These are phyloP conservation scores for Candida sp. DNA, from an alignment of 1,139 yeast genomes.

Conservation along the genomic window DNA sequence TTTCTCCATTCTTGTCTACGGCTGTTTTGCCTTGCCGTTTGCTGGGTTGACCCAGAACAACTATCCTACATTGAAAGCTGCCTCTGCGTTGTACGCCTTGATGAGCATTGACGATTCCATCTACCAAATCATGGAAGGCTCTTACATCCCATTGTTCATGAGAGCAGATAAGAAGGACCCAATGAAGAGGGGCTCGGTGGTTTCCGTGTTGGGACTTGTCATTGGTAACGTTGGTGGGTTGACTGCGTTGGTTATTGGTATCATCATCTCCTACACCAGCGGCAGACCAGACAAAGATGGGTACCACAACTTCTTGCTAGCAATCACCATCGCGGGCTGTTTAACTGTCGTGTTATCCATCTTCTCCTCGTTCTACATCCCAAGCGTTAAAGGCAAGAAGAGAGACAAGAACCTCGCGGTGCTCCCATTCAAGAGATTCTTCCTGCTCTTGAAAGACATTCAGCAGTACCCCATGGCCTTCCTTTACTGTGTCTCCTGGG, in stretches of 20 bases:
- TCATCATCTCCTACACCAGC: slow-evolving; percentile 37
- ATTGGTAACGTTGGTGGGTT: slow-evolving; percentile 46
- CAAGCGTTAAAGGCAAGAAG: slow-evolving; percentile 32
- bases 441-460: slow-evolving; percentile 27
- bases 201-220: slow-evolving; percentile 44
- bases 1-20: slow-evolving; percentile 34
- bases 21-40: slow-evolving; percentile 42
- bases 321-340: slow-evolving; percentile 47
- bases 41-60: slow-evolving; percentile 30
- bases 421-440: slow-evolving; percentile 29
- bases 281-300: slow-evolving; percentile 33
- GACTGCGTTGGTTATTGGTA: slow-evolving; percentile 41
- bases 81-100: slow-evolving; percentile 37
- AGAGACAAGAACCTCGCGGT: slow-evolving; percentile 29
- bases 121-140: slow-evolving; percentile 45
- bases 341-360: slow-evolving; percentile 33
- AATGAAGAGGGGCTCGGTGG: slow-evolving; percentile 37
- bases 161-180: slow-evolving; percentile 29
- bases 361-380: slow-evolving; percentile 32
- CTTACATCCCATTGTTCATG: slow-evolving; percentile 50
- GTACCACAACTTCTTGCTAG: slow-evolving; percentile 39
- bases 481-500: slow-evolving; percentile 45
- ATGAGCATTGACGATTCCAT: slow-evolving; percentile 33
- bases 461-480: slow-evolving; percentile 41
- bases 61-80: slow-evolving; percentile 19